Base-by-base conservation (phyloP, 2,329 filamentous ascomycete species). In the Cryphonectria radicalis region DNA sequence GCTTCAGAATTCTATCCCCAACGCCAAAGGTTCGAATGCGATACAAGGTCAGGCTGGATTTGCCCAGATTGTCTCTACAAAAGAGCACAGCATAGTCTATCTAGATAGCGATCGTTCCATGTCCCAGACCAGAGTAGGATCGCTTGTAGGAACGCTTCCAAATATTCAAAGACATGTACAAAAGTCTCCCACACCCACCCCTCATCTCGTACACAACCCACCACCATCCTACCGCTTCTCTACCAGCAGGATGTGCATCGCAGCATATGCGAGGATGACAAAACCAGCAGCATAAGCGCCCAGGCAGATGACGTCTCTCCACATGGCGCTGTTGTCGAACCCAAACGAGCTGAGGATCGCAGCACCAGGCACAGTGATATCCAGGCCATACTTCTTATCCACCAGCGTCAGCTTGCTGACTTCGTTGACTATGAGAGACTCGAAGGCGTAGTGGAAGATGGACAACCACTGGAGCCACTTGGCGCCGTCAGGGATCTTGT, bases 391-490 rank as follows among this genome's bases (percentile, higher is more conserved):
- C 82, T 98, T 97, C 81, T 96, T 92, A 80, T 99, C 96, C 59
- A 97, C 89, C 37, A 99, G 88, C 0, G 93, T 95, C 60, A 99
- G 85, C 77, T 94, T 93, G 37, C 94, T 91, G 63, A 98, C 97
- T 83, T 99, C 96, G 78, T 98, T 99, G 76, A 99, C 96, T 74
- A 98, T 97, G 19, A 99, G 88, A 1, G 93, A 93, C 84, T 99
- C 96, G 77, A 98, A 98, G 6, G 92, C 95, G 79, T 97, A 99
- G 80, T 99, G 96, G 87, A 99, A 99, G 74, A 99, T 99, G 1
- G 95, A 98, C 11, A 99, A 84, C 82, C 89, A 90, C 84, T 99
- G 96, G 67, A 99, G 83, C 96, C 96, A 99, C 73, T 94, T 82
- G 2, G 95, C 93, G 1, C 93, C 89, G 66, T 89, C 86, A 1